phyloP scores from a whole-genome alignment of 1,139 yeast species.

The Suhomyces bokatorum region DNA sequence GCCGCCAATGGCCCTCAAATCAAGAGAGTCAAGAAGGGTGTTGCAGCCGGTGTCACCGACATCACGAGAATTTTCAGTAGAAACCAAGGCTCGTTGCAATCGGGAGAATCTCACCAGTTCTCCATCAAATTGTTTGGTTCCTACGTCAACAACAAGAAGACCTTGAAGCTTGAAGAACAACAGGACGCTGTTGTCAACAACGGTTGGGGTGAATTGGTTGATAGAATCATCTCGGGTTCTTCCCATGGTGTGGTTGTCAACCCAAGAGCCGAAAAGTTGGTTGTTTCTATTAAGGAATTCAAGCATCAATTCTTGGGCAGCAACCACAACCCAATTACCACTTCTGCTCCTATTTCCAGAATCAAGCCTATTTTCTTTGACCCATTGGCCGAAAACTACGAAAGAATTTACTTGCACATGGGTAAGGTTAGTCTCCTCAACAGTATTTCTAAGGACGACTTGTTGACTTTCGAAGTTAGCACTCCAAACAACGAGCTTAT shows the following conservation, averaged over 20 bases:
- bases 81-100: conserved; percentile 57
- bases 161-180: conserved; percentile 19
- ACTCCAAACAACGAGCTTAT: conserved; percentile 50
- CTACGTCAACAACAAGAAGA: conserved; percentile 45
- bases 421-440: conserved; percentile 49
- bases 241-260: conserved; percentile 78
- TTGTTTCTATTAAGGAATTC: conserved; percentile 73
- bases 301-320: conserved; percentile 51
- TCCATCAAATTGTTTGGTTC: conserved; percentile 74
- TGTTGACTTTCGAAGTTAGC: conserved; percentile 51
- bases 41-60: conserved; percentile 88
- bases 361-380: conserved; percentile 65
- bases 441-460: conserved; percentile 35
- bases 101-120: conserved; percentile 72
- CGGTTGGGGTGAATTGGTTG: conserved; percentile 91
- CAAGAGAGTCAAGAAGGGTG: conserved; percentile 67
- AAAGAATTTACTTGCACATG: conserved; percentile 58
- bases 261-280: conserved; percentile 75
- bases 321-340: conserved; percentile 40
- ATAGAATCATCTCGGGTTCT: conserved; percentile 76
- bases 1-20: conserved; percentile 29
- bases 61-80: conserved; percentile 75
- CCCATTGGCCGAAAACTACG: conserved; percentile 60
- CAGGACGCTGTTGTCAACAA: conserved; percentile 41
- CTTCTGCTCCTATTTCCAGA: conserved; percentile 55